Percentiles rank a stretch among this genome's conserved stretches.
These are phyloP conservation scores for Colletotrichum orbiculare DNA, from an alignment of 2,329 filamentous ascomycete genomes.

Conservation along the genomic window DNA sequence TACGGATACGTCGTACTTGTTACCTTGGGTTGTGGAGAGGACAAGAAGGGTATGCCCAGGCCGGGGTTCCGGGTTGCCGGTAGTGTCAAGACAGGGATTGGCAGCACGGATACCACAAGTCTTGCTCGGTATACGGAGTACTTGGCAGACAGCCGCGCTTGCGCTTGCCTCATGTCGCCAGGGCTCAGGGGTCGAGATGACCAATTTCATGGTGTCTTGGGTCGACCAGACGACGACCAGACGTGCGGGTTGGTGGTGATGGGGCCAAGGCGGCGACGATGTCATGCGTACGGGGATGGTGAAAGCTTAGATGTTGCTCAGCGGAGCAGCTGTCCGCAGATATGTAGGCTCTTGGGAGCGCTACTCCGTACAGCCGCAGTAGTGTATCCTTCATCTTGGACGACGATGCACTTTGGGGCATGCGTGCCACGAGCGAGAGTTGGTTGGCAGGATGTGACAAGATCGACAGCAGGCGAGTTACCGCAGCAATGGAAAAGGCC, in stretches of 20 bases:
- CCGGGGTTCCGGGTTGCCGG: slow-evolving; percentile 21
- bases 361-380: no score
- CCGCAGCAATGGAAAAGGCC: no score
- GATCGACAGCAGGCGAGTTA: neutral
- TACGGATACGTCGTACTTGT: neutral
- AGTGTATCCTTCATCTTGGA: no score
- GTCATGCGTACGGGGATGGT: slow-evolving; percentile 29
- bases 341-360: no score
- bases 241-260: slow-evolving; percentile 21
- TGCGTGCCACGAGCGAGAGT: neutral
- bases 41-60: neutral
- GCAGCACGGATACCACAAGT: neutral
- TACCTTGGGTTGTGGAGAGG: neutral
- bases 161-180: slow-evolving; percentile 15
- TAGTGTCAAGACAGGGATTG: slow-evolving; percentile 14
- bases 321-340: neutral
- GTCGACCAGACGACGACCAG: neutral
- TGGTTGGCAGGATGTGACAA: slow-evolving; percentile 8
- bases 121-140: neutral
- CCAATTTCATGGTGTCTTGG: neutral
- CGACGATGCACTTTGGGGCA: no score
- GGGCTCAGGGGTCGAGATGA: slow-evolving; percentile 5
- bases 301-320: slow-evolving; percentile 25
- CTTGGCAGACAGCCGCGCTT: slow-evolving; percentile 17
- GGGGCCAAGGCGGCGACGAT: slow-evolving; percentile 30